phyloP scores from a whole-genome alignment of 176 grass and related monocot genomes.

The Pontederia paniculata region DNA sequence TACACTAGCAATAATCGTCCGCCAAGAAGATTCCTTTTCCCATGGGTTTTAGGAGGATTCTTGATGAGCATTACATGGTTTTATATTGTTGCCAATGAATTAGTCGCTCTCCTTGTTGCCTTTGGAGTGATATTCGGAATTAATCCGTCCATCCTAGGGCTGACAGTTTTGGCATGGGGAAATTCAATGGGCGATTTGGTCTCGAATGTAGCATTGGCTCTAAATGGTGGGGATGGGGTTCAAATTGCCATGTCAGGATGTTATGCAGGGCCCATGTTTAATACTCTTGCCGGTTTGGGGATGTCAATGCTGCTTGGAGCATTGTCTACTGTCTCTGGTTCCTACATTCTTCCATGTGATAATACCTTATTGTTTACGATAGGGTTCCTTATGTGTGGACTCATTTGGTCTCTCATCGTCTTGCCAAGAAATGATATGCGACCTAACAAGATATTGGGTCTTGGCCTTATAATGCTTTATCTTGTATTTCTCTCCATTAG shows the following conservation, averaged over 20 bases:
- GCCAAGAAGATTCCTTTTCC: conserved; percentile 13
- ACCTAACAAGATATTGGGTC: conserved; percentile 7
- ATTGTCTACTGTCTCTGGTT: conserved; percentile 4
- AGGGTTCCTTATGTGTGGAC: conserved; percentile 15
- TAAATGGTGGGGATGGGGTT: conserved; percentile 13
- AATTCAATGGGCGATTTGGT: conserved; percentile 22
- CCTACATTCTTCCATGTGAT: conserved; percentile 11
- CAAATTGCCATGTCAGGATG: conserved; percentile 23
- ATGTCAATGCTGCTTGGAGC: conserved; percentile 16
- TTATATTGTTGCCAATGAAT: conserved; percentile 19
- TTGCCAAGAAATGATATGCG: conserved; percentile 18
- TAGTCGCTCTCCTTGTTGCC: conserved; percentile 15
- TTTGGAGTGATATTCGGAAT: conserved; percentile 16
- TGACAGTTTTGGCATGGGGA: conserved; percentile 18
- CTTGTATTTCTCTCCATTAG: conserved; percentile 19
- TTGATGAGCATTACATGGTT: conserved; percentile 22
- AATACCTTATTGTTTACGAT: conserved; percentile 11
- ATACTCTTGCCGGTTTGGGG: conserved; percentile 15
- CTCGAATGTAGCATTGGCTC: conserved; percentile 19
- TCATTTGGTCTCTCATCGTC: conserved; percentile 10
- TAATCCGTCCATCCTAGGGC: conserved; percentile 14
- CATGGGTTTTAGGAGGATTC: conserved; percentile 22
- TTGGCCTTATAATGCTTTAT: conserved; percentile 16
- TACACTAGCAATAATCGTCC: conserved; percentile 12
- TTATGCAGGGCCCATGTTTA: conserved; percentile 22